Conservation (phyloP, 306 rosid species). For the Quercus rubra region DNA sequence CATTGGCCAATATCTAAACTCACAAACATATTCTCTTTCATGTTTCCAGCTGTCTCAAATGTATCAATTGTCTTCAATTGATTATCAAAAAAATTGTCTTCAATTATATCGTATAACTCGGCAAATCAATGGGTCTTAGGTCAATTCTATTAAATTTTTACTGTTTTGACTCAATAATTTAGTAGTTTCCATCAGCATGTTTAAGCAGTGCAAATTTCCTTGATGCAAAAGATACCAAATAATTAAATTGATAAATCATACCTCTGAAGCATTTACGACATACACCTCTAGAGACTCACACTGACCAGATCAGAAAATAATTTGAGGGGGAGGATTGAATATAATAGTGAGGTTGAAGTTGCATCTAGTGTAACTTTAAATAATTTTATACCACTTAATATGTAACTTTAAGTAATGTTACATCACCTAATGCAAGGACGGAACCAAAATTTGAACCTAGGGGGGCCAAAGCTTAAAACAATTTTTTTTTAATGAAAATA, state of each 20-base stretch:
- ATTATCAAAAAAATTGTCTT: not conserved
- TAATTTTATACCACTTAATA: too few relatives aligned
- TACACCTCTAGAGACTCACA: slow-evolving; percentile 76
- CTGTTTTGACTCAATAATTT: not conserved
- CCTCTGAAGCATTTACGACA: slow-evolving; percentile 61
- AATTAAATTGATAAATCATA: slow-evolving; percentile 24
- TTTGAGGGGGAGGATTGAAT: too few relatives aligned
- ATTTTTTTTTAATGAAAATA: too few relatives aligned
- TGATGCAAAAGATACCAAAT: not conserved
- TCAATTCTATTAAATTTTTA: not conserved
- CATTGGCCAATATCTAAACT: not conserved
- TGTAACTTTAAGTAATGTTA: too few relatives aligned
- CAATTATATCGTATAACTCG: not conserved
- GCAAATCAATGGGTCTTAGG: not conserved
- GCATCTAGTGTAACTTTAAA: too few relatives aligned
- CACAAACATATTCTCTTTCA: not conserved
- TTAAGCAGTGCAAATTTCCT: not conserved
- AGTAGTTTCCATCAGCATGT: not conserved
- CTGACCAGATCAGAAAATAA: not conserved
- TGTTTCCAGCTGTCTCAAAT: not conserved
- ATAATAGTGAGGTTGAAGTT: too few relatives aligned
- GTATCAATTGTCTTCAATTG: not conserved
- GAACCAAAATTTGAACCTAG: too few relatives aligned
- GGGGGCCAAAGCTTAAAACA: too few relatives aligned
- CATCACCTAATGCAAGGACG: too few relatives aligned